Base-by-base conservation (phyloP, 345 rosid species). In the Camelina hispida region DNA sequence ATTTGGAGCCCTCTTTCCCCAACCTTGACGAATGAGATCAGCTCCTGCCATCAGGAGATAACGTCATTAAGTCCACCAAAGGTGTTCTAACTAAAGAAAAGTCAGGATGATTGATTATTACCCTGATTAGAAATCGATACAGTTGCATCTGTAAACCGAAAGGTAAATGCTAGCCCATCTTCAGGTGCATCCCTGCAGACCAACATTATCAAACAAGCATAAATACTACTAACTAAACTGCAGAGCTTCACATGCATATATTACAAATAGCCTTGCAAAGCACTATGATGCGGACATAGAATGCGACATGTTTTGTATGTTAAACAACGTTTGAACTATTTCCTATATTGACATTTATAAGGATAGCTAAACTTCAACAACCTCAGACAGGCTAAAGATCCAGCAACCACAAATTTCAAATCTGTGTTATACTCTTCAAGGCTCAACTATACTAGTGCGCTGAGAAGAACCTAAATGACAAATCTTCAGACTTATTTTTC, bases 91-190 rank as follows among this genome's bases (percentile, higher is more conserved):
- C 54, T 42, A 37, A 73, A 62, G 32, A 67, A 60, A 25, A 46
- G 67, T 20, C 48, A 59, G 37, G 65, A 72, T 62, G 38, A 34
- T 16, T 61, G 73, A 74, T 62, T 66, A 81, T 58, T 89, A 95
- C 99, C 99, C 78, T 92, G 98, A 84, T 89, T 92, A 73, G 97
- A 89, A 71, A 84, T 78, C 23, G 98, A 89, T 70, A 78, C 53
- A 47, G 91, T 82, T 70, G 91, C 84, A 84, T 95, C 99, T 11
- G 96, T 91, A 85, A 95, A 95, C 70, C 99, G 94, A 82, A 95
- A 95, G 68, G 96, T 89, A 86, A 95, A 95, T 69, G 93, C 78
- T 79, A 89, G 88, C 52, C 98, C 91, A 74, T 92, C 99, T 78
- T 90, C 99, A 59, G 97, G 84, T 16, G 85, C 93, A 85, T 84